Conservation (phyloP, 345 rosid genomes). For the Draba incana region DNA sequence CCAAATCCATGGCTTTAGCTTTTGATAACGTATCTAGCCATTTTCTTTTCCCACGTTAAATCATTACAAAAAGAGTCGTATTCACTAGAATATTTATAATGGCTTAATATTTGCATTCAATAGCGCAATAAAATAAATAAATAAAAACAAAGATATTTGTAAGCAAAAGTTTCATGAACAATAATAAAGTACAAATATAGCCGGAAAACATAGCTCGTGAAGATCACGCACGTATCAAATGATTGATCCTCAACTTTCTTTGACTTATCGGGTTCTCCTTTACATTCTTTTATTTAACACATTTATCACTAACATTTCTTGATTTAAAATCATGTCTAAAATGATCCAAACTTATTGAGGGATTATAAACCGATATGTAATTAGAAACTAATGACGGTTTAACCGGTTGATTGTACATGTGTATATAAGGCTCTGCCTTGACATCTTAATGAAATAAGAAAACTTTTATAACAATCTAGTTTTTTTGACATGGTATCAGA, state of each 20-base stretch:
- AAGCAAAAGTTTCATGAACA: neutral
- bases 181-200: neutral
- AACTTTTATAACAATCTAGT: too few species aligned
- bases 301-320: too few species aligned
- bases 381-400: too few species aligned
- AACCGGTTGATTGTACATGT: too few species aligned
- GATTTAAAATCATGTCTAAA: too few species aligned
- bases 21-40: neutral
- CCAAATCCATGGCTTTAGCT: neutral
- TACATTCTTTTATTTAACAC: neutral
- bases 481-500: too few species aligned
- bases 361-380: too few species aligned
- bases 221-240: conserved; percentile 28
- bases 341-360: too few species aligned
- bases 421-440: too few species aligned
- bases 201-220: neutral
- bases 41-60: neutral
- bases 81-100: neutral
- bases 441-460: too few species aligned
- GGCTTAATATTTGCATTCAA: neutral
- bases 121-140: conserved; percentile 10
- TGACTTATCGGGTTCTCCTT: neutral
- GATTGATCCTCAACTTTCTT: conserved; percentile 2
- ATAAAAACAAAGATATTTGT: neutral
- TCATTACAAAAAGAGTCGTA: neutral